Evolutionary conservation across 2,329 filamentous ascomycete species (phyloP).

Genomic region (Diaporthe sp.): DNA sequence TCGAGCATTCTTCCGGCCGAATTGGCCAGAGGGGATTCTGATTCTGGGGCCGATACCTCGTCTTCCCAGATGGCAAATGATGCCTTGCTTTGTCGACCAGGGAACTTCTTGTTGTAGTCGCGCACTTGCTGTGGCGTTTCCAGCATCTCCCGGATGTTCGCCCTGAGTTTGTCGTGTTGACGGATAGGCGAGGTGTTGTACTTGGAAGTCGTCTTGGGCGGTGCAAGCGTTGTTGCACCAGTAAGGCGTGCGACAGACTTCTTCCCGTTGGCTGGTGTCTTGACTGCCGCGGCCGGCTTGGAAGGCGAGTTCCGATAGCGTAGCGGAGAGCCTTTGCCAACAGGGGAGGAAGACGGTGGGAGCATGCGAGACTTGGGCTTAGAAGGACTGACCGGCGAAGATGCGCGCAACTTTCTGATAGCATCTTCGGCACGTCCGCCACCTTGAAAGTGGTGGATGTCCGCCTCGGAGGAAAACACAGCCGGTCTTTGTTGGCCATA

Average conservation of each 20-base stretch:
- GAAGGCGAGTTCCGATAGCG: slow-evolving; percentile 39
- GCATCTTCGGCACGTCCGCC: slow-evolving; percentile 91
- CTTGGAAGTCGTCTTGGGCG: slow-evolving; percentile 40
- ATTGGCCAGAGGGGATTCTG: slow-evolving; percentile 40
- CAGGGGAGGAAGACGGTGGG: slow-evolving; percentile 40
- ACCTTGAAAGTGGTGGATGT: slow-evolving; percentile 84
- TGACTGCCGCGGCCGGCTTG: slow-evolving; percentile 13
- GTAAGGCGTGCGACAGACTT: slow-evolving; percentile 27
- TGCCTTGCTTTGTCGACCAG: slow-evolving; percentile 36
- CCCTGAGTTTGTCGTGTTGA: slow-evolving; percentile 41
- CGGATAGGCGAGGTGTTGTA: slow-evolving; percentile 42
- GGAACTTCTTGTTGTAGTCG: slow-evolving; percentile 40
- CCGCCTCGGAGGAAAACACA: slow-evolving; percentile 73
- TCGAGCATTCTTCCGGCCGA: slow-evolving; percentile 41
- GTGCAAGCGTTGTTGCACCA: slow-evolving; percentile 37
- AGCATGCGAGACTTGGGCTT: slow-evolving; percentile 60
- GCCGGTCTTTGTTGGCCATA: slow-evolving; percentile 68
- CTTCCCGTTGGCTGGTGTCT: slow-evolving; percentile 38
- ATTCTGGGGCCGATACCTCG: slow-evolving; percentile 34
- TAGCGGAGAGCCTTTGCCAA: slow-evolving; percentile 39
- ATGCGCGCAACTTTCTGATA: slow-evolving; percentile 91
- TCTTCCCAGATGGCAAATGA: slow-evolving; percentile 41
- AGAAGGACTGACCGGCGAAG: slow-evolving; percentile 92
- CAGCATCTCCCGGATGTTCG: slow-evolving; percentile 40
- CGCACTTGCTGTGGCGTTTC: slow-evolving; percentile 40